Percentiles rank a stretch among this genome's conserved stretches.
These are phyloP conservation scores for Stellera chamaejasme DNA, from an alignment of 345 rosid genomes.

Conservation along the genomic window DNA sequence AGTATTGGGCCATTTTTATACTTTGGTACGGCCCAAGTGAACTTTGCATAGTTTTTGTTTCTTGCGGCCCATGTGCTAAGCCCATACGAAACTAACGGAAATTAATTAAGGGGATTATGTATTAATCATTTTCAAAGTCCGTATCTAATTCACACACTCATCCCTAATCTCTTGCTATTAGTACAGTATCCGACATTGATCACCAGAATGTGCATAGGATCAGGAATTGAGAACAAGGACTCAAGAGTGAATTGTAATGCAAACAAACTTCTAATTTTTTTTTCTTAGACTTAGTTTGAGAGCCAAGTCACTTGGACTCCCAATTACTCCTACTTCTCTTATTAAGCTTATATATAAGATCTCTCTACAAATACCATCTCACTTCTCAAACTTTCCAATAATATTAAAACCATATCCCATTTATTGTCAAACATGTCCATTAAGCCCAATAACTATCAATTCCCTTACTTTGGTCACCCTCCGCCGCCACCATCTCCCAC, in stretches of 20 bases:
- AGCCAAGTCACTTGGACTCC: conserved; percentile 29
- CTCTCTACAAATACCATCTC: conserved; percentile 36
- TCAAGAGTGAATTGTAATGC: conserved; percentile 54
- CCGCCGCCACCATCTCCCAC: conserved; percentile 12
- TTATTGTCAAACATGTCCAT: conserved; percentile 30
- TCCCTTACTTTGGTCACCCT: conserved; percentile 16
- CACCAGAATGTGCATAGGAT: too few species aligned
- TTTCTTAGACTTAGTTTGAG: conserved; percentile 34
- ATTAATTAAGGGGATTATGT: too few species aligned
- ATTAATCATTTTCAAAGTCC: too few species aligned
- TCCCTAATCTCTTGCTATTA: too few species aligned
- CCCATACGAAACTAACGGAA: too few species aligned
- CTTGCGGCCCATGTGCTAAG: too few species aligned
- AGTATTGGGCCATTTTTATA: too few species aligned
- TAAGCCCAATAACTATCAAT: conserved; percentile 16
- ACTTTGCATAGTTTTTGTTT: too few species aligned
- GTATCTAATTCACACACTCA: too few species aligned
- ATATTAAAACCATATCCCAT: background rate
- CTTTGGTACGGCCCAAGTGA: too few species aligned
- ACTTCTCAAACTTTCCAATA: conserved; percentile 1
- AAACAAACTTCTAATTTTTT: conserved; percentile 25
- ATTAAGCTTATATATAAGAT: conserved; percentile 2
- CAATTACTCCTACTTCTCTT: conserved; percentile 24
- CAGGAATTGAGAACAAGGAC: background rate
- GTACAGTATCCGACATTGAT: too few species aligned